Conservation (phyloP, 805 yeast genomes). For the Saccharomycopsis vini region DNA sequence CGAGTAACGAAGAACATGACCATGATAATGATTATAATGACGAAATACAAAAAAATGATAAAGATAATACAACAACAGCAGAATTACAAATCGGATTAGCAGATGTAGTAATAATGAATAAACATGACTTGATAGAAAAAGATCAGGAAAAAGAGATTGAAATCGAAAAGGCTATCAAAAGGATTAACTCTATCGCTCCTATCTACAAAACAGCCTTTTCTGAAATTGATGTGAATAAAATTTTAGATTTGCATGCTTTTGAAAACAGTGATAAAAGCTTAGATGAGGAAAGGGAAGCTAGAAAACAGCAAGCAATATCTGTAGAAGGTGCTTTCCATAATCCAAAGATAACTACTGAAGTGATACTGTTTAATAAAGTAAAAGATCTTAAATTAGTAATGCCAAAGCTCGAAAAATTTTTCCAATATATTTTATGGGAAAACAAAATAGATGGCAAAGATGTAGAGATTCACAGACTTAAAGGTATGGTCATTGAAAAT, state of each 20-base stretch:
- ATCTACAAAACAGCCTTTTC: slow-evolving; percentile 63
- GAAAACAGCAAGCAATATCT: slow-evolving; percentile 19
- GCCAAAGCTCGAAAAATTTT: slow-evolving; percentile 44
- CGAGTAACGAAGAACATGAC: slow-evolving; percentile 20
- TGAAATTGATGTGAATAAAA: slow-evolving; percentile 53
- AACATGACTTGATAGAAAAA: slow-evolving; percentile 47
- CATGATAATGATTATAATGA: slow-evolving; percentile 30
- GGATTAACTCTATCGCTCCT: slow-evolving; percentile 64
- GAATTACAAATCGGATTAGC: slow-evolving; percentile 86
- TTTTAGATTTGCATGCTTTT: slow-evolving; percentile 76
- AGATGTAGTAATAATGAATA: slow-evolving; percentile 73
- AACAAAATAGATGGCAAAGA: slow-evolving; percentile 32
- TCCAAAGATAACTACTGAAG: slow-evolving; percentile 27
- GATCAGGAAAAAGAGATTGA: slow-evolving; percentile 22
- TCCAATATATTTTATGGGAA: slow-evolving; percentile 77
- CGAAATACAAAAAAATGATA: slow-evolving; percentile 28
- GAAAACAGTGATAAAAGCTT: slow-evolving; percentile 31
- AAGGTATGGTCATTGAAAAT: slow-evolving; percentile 52
- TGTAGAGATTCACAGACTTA: slow-evolving; percentile 71
- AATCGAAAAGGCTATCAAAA: slow-evolving; percentile 33
- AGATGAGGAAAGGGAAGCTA: slow-evolving; percentile 22
- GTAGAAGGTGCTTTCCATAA: slow-evolving; percentile 34
- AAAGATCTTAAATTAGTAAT: slow-evolving; percentile 28
- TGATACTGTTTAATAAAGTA: slow-evolving; percentile 10
- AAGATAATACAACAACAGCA: slow-evolving; percentile 62